Conservation (phyloP, 2,329 filamentous ascomycete genomes). For the Colletotrichum costaricense region DNA sequence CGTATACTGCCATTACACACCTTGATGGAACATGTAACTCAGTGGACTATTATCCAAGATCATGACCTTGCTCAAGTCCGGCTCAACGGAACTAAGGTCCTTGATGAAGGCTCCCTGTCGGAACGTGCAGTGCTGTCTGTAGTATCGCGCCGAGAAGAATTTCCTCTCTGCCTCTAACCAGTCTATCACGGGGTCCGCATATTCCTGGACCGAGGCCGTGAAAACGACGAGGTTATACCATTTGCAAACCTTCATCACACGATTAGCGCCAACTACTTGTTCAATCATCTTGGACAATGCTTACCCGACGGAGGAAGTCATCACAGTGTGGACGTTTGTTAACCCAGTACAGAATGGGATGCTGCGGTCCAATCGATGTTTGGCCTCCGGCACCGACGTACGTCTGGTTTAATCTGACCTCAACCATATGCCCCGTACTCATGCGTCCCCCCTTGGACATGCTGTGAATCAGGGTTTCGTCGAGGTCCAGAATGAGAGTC, state of each 20-base stretch:
- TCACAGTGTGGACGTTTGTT: slow-evolving; percentile 98
- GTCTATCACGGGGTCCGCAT: slow-evolving; percentile 98
- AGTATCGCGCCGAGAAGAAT: slow-evolving; percentile 93
- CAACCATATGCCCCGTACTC: slow-evolving; percentile 98
- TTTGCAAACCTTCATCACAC: slow-evolving; percentile 76
- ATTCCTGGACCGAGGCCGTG: slow-evolving; percentile 97
- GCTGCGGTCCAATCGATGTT: slow-evolving; percentile 80
- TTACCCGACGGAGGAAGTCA: slow-evolving; percentile 88
- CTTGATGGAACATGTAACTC: slow-evolving; percentile 99
- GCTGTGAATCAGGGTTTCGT: slow-evolving; percentile 98
- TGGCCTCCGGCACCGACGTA: slow-evolving; percentile 75
- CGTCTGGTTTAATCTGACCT: slow-evolving; percentile 87
- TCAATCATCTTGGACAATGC: slow-evolving; percentile 31
- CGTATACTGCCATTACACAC: slow-evolving; percentile 60
- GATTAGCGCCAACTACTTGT: not conserved
- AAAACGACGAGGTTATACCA: slow-evolving; percentile 99
- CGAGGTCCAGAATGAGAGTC: slow-evolving; percentile 93
- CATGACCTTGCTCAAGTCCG: slow-evolving; percentile 97
- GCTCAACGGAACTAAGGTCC: slow-evolving; percentile 94
- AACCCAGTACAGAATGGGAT: slow-evolving; percentile 98
- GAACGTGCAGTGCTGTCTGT: slow-evolving; percentile 96
- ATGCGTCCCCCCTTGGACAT: slow-evolving; percentile 96
- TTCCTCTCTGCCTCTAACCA: slow-evolving; percentile 98
- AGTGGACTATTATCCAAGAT: slow-evolving; percentile 98
- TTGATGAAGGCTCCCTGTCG: slow-evolving; percentile 98